These are phyloP conservation scores for Mycena pura DNA, from an alignment of 768 basidiomycete genomes.

Conservation along the genomic window DNA sequence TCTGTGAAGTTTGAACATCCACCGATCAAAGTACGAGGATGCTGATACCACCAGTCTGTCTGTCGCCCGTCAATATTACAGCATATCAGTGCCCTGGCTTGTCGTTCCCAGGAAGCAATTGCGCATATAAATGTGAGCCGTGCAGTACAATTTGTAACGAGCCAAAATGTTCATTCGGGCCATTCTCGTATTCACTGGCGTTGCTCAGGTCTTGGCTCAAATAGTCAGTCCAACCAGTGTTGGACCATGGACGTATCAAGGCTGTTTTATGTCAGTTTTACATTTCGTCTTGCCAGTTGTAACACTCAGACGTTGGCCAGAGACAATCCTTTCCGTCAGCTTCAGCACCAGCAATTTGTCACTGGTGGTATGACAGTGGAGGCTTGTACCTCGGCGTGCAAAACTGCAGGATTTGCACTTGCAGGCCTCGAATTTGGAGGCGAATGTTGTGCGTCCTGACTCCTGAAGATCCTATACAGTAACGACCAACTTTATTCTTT, in stretches of 20 bases:
- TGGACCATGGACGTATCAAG: constrained; percentile 13
- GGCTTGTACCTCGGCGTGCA: constrained; percentile 12
- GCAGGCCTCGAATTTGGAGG: constrained; percentile 16
- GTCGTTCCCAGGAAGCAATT: too few relatives aligned
- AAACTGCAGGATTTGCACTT: constrained; percentile 11
- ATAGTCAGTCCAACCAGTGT: constrained; percentile 1
- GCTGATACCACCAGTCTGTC: too few relatives aligned
- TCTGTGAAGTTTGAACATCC: too few relatives aligned
- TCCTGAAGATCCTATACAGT: neutral
- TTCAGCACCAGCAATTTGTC: constrained; percentile 14
- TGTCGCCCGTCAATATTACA: neutral
- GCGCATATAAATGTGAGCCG: constrained; percentile 9
- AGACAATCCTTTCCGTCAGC: constrained; percentile 13
- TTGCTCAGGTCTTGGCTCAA: constrained; percentile 4
- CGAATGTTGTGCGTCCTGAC: constrained; percentile 11
- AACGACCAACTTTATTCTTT: constrained; percentile 1
- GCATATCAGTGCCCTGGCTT: neutral
- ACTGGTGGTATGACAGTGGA: constrained; percentile 9
- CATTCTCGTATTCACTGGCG: neutral
- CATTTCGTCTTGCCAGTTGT: neutral
- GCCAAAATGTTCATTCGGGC: constrained; percentile 7
- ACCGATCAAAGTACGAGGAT: too few relatives aligned
- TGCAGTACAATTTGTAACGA: neutral
- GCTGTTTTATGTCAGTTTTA: constrained; percentile 7
- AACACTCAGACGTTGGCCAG: neutral